Percentiles rank a stretch among this genome's conserved stretches.
Evolutionary conservation across 306 rosid genomes (phyloP).

Genomic region (Herpetospermum pedunculosum): DNA sequence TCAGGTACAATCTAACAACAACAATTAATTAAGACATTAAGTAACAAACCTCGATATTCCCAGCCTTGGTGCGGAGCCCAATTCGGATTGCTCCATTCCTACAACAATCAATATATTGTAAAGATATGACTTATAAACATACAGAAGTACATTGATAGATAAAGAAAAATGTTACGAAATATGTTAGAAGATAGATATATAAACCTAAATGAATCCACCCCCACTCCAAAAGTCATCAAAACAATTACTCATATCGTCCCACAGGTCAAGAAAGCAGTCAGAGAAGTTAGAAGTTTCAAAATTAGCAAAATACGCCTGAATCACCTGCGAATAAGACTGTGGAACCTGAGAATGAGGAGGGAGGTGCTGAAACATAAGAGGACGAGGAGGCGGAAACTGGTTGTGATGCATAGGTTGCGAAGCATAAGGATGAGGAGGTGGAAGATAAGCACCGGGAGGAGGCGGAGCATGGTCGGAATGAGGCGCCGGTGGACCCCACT

Average conservation of each 20-base stretch:
- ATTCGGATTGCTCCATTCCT: constrained; percentile 72
- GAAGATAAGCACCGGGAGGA: constrained; percentile 43
- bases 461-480: constrained; percentile 18
- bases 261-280: background rate
- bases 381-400: constrained; percentile 44
- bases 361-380: constrained; percentile 32
- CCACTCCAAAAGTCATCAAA: background rate
- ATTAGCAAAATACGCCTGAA: constrained; percentile 5
- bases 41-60: constrained; percentile 48
- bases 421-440: constrained; percentile 33
- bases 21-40: background rate
- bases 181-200: background rate
- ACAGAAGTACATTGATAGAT: background rate
- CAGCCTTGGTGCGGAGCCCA: constrained; percentile 54
- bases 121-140: background rate
- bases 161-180: no score
- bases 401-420: constrained; percentile 29
- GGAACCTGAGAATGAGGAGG: constrained; percentile 52
- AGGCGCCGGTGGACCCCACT: constrained; percentile 62
- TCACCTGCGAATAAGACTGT: constrained; percentile 55
- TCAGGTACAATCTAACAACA: background rate
- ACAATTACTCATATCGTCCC: background rate
- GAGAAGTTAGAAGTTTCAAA: background rate
- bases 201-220: background rate
- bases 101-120: constrained; percentile 4